Conservation (phyloP, 2,329 filamentous ascomycete genomes). For the Fusarium equiseti region DNA sequence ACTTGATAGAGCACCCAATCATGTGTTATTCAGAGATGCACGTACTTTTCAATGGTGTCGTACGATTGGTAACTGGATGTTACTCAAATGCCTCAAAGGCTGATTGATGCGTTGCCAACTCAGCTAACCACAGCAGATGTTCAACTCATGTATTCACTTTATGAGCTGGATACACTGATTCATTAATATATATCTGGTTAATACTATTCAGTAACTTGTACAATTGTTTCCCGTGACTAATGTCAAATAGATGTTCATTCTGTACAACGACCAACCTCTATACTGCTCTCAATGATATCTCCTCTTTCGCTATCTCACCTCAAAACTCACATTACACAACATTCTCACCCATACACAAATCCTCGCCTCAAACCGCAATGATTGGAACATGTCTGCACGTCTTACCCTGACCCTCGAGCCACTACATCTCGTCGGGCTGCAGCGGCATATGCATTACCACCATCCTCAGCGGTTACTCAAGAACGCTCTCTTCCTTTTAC, state of each 20-base stretch:
- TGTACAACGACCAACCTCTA: not conserved
- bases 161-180: not conserved
- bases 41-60: constrained; percentile 35
- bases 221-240: not conserved
- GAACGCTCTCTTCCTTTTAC: not conserved
- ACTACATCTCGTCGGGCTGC: constrained; percentile 34
- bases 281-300: not conserved
- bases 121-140: constrained; percentile 30
- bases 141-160: not conserved
- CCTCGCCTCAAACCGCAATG: constrained; percentile 38
- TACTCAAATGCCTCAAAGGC: constrained; percentile 36
- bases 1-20: constrained; percentile 11
- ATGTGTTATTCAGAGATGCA: constrained; percentile 10
- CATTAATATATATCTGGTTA: not conserved
- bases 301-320: not conserved
- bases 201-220: not conserved
- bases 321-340: constrained; percentile 33
- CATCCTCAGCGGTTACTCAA: constrained; percentile 27
- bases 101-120: constrained; percentile 43
- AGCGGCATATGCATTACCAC: constrained; percentile 44
- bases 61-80: constrained; percentile 39
- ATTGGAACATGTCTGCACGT: constrained; percentile 39
- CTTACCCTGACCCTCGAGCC: constrained; percentile 16
- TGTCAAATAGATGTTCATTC: not conserved
- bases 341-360: constrained; percentile 35